These are phyloP conservation scores for Flaveria bidentis DNA, from an alignment of 129 eudicot species.

Conservation along the genomic window DNA sequence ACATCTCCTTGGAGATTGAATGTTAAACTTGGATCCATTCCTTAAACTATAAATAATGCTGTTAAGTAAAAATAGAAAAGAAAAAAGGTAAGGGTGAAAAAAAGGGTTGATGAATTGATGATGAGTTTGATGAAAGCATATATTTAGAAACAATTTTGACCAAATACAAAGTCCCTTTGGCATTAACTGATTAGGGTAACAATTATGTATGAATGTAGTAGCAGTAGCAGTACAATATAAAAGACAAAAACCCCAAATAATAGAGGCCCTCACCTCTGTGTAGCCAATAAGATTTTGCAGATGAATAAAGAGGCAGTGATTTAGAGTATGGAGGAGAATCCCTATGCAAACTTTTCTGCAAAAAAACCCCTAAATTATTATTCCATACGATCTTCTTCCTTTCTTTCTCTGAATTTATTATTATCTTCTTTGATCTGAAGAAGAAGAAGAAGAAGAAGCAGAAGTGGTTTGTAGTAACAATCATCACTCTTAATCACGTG, in stretches of 20 bases:
- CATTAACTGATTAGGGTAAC: slow-evolving; percentile 10
- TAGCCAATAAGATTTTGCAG: slow-evolving; percentile 41
- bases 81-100: not conserved
- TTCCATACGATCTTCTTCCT: slow-evolving; percentile 3
- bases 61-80: not conserved
- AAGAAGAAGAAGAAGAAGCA: not conserved
- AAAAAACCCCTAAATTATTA: slow-evolving; percentile 25
- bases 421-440: slow-evolving; percentile 39
- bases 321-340: slow-evolving; percentile 31
- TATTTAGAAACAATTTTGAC: slow-evolving; percentile 8
- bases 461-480: too few species aligned
- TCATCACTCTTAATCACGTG: too few species aligned
- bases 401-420: slow-evolving; percentile 15
- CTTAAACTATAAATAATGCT: not conserved
- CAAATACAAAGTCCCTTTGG: slow-evolving; percentile 12
- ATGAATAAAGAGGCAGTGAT: slow-evolving; percentile 29
- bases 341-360: slow-evolving; percentile 31
- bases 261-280: slow-evolving; percentile 27
- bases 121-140: not conserved
- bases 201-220: slow-evolving; percentile 19
- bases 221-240: slow-evolving; percentile 19
- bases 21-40: too few species aligned
- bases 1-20: too few species aligned
- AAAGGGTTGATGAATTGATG: not conserved
- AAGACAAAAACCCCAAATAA: slow-evolving; percentile 51